These are phyloP conservation scores for Simplicillium aogashimaense DNA, from an alignment of 2,329 filamentous ascomycete species.

Conservation along the genomic window DNA sequence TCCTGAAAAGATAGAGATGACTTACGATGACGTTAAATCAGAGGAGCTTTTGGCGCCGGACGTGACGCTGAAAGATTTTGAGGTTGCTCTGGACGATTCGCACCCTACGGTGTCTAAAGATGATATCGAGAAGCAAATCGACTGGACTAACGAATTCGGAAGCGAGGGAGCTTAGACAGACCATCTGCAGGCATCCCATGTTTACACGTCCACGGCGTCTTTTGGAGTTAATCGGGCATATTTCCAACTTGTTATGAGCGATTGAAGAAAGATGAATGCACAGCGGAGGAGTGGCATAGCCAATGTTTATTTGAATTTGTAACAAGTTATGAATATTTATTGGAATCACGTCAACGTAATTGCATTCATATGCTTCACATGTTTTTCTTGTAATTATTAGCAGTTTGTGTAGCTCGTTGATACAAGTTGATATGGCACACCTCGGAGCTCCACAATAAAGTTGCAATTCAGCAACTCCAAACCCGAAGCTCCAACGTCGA, in stretches of 20 bases:
- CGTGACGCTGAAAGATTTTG: constrained; percentile 82
- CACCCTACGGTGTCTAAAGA: constrained; percentile 83
- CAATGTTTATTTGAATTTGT: too few relatives aligned
- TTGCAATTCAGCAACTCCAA: too few relatives aligned
- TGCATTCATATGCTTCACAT: too few relatives aligned
- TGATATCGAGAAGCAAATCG: constrained; percentile 73
- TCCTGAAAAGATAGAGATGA: constrained; percentile 79
- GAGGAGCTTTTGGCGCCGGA: constrained; percentile 80
- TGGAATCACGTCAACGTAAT: too few relatives aligned
- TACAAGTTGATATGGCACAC: too few relatives aligned
- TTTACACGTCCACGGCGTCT: constrained; percentile 6
- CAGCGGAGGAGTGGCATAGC: too few relatives aligned
- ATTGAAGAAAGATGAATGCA: too few relatives aligned
- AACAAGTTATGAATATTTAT: too few relatives aligned
- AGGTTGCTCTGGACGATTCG: constrained; percentile 80
- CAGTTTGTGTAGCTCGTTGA: too few relatives aligned
- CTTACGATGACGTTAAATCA: constrained; percentile 77
- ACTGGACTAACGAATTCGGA: constrained; percentile 95
- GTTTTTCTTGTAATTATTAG: too few relatives aligned
- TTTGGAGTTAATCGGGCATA: background rate
- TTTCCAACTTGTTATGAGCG: background rate
- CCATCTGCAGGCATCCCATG: constrained; percentile 4
- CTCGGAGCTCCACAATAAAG: too few relatives aligned
- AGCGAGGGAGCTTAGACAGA: constrained; percentile 62
- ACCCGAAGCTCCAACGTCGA: too few relatives aligned